Conservation (phyloP, 768 basidiomycete genomes). For the Lactarius hatsudake region DNA sequence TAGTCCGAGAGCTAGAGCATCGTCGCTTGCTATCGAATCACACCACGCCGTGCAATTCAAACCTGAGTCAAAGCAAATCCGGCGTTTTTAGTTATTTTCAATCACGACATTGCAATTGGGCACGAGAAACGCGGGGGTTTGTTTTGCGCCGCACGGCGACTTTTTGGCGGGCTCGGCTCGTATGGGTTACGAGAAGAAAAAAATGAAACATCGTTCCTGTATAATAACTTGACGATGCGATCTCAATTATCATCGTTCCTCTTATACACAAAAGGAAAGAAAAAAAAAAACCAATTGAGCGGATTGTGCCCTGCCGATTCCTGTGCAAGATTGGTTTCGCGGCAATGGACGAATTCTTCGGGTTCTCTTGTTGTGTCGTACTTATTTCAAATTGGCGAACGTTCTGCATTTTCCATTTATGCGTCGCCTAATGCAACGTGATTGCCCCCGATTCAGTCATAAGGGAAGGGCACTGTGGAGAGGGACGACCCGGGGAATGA, state of each 20-base stretch:
- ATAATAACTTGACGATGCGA: background rate
- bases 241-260: background rate
- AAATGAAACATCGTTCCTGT: background rate
- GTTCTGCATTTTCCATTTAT: constrained; percentile 3
- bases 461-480: too few species aligned
- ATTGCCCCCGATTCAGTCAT: background rate
- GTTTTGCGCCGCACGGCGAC: background rate
- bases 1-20: background rate
- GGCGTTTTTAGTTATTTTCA: background rate
- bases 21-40: background rate
- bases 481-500: background rate
- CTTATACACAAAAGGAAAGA: background rate
- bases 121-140: background rate
- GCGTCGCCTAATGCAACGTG: background rate
- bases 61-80: background rate
- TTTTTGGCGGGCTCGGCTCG: background rate
- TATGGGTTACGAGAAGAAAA: background rate
- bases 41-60: background rate
- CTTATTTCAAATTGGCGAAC: background rate
- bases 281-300: background rate
- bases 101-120: background rate
- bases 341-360: background rate
- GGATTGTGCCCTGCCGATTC: constrained; percentile 2
- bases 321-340: background rate
- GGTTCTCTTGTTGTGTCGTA: background rate